Percentiles rank a stretch among this genome's conserved stretches.
phyloP scores from a whole-genome alignment of 768 basidiomycete species.

The Boletus sp. region DNA sequence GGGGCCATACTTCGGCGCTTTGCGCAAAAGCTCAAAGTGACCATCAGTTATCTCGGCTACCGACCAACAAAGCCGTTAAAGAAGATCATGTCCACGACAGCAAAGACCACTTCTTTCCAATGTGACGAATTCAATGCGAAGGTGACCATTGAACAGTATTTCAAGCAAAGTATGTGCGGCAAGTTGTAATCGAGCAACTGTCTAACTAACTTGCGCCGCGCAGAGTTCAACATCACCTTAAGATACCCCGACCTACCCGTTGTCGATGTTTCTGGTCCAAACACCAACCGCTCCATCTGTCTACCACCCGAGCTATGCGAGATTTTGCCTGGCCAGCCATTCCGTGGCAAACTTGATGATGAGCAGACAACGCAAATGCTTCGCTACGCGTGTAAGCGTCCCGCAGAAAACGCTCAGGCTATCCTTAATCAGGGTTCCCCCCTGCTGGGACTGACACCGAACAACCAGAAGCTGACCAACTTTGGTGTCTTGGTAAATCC shows the following conservation, averaged over 20 bases:
- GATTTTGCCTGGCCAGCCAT: slow-evolving; percentile 57
- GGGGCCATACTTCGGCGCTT: slow-evolving; percentile 47
- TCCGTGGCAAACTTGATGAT: slow-evolving; percentile 58
- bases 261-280: slow-evolving; percentile 47
- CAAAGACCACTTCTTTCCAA: slow-evolving; percentile 50
- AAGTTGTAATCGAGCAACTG: neutral
- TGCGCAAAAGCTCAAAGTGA: slow-evolving; percentile 53
- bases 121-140: slow-evolving; percentile 51
- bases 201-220: slow-evolving; percentile 1
- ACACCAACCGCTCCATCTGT: slow-evolving; percentile 31
- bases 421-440: slow-evolving; percentile 60
- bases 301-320: slow-evolving; percentile 72
- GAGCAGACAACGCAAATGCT: slow-evolving; percentile 71
- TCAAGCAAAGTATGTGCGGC: slow-evolving; percentile 49
- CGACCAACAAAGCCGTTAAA: slow-evolving; percentile 47
- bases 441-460: slow-evolving; percentile 47
- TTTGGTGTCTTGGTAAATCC: slow-evolving; percentile 57
- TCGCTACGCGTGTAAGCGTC: slow-evolving; percentile 59
- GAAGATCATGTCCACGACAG: slow-evolving; percentile 36
- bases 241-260: slow-evolving; percentile 50
- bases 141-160: slow-evolving; percentile 63
- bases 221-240: slow-evolving; percentile 60
- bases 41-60: slow-evolving; percentile 54
- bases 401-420: slow-evolving; percentile 51
- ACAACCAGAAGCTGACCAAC: slow-evolving; percentile 38